Percentiles rank a stretch among this genome's conserved stretches.
Conservation (phyloP, 148 eudicot species). For the Agrostemma githago region DNA sequence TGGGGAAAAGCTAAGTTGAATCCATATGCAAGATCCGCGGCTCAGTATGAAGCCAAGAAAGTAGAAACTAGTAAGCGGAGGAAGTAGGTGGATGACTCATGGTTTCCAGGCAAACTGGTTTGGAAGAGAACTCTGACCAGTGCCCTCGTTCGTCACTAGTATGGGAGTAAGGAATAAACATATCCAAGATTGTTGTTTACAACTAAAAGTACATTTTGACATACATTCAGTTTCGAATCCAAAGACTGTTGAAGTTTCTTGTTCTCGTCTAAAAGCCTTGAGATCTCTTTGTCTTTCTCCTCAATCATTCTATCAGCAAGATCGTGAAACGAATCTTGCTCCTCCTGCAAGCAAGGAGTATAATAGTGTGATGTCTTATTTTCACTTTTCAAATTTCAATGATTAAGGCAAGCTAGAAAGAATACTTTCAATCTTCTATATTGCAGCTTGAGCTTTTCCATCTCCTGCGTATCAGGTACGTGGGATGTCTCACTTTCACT, state of each 20-base stretch:
- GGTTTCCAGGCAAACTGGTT: neutral
- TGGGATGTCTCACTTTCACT: conserved; percentile 51
- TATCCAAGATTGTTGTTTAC: conserved; percentile 1
- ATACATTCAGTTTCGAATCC: conserved; percentile 39
- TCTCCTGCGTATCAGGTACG: conserved; percentile 51
- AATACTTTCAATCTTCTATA: conserved; percentile 65
- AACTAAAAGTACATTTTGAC: conserved; percentile 6
- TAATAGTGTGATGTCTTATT: conserved; percentile 13
- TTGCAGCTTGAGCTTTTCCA: conserved; percentile 51
- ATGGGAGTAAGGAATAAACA: neutral
- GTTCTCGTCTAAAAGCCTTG: conserved; percentile 68
- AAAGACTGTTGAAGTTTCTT: conserved; percentile 59
- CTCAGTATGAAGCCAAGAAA: neutral
- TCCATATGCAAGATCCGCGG: neutral
- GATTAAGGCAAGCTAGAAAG: conserved; percentile 14
- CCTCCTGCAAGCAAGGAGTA: conserved; percentile 57
- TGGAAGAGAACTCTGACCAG: neutral
- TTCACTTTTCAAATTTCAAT: neutral
- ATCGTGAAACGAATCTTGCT: conserved; percentile 80
- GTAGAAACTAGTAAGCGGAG: neutral
- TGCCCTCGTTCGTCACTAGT: neutral
- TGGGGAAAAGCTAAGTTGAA: neutral
- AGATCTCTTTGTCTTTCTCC: conserved; percentile 90
- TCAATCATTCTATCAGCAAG: conserved; percentile 95
- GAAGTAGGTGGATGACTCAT: neutral